A percentile compares a stretch with the other conserved stretches of the same genome.
Evolutionary conservation across 768 basidiomycete species (phyloP).

Genomic region (Stropharia rugosoannulata): DNA sequence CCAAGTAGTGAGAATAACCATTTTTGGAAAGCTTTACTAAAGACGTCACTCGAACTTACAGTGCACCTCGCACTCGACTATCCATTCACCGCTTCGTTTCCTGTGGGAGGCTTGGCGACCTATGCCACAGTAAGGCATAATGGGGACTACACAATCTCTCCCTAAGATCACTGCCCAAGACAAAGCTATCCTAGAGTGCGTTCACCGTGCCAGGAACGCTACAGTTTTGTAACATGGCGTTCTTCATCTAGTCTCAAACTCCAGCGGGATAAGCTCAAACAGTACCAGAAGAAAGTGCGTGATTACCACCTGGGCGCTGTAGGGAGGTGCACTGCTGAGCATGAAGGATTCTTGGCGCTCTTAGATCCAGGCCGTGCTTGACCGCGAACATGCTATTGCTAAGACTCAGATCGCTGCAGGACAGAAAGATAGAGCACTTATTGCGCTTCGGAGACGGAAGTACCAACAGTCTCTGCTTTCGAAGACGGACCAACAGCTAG

Average conservation of each 20-base stretch:
- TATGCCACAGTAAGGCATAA: slow-evolving; percentile 22
- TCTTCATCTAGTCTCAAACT: slow-evolving; percentile 73
- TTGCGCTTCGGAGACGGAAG: slow-evolving; percentile 87
- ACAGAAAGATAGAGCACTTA: slow-evolving; percentile 83
- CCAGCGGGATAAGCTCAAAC: slow-evolving; percentile 92
- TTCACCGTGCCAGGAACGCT: background rate
- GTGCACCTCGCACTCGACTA: background rate
- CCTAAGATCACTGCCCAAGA: slow-evolving; percentile 94
- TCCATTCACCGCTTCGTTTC: background rate
- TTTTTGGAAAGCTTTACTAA: no score
- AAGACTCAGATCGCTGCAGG: slow-evolving; percentile 77
- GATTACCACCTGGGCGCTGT: background rate
- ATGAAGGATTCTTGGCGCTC: background rate
- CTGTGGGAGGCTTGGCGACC: background rate
- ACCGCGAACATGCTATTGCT: slow-evolving; percentile 88
- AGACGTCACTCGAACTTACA: no score
- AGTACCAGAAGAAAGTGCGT: slow-evolving; percentile 91
- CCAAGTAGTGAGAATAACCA: no score
- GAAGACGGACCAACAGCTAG: slow-evolving; percentile 90
- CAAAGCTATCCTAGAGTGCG: slow-evolving; percentile 93
- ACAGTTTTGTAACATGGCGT: background rate
- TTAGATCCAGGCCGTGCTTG: slow-evolving; percentile 87
- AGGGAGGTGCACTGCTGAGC: background rate
- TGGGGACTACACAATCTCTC: slow-evolving; percentile 72
- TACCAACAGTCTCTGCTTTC: slow-evolving; percentile 87